These are phyloP conservation scores for Aureoboletus auriporus DNA, from an alignment of 768 basidiomycete species.

Conservation along the genomic window DNA sequence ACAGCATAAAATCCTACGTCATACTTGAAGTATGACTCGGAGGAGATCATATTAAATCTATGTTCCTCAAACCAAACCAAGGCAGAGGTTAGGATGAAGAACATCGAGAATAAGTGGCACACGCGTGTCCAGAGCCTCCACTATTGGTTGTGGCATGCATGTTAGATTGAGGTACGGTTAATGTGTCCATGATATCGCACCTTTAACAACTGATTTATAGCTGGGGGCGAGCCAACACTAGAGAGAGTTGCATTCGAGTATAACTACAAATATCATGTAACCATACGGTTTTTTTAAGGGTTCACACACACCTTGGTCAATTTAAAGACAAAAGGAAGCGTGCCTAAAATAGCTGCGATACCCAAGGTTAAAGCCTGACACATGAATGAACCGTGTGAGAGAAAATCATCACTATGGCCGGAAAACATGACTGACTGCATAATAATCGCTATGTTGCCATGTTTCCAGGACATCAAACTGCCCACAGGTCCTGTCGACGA, in stretches of 20 bases:
- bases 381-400: slow-evolving; percentile 1
- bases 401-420: neutral
- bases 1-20: slow-evolving; percentile 39
- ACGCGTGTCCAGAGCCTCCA: slow-evolving; percentile 48
- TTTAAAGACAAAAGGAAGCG: slow-evolving; percentile 37
- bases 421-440: slow-evolving; percentile 31
- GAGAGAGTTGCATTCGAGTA: slow-evolving; percentile 45
- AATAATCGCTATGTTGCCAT: slow-evolving; percentile 32
- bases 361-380: slow-evolving; percentile 40
- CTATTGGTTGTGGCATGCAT: slow-evolving; percentile 22
- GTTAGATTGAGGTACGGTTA: neutral
- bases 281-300: no score
- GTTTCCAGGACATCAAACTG: slow-evolving; percentile 39
- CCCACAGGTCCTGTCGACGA: slow-evolving; percentile 38
- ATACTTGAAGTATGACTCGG: slow-evolving; percentile 28
- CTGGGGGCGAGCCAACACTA: slow-evolving; percentile 44
- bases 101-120: slow-evolving; percentile 43
- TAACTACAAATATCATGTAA: slow-evolving; percentile 24
- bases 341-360: slow-evolving; percentile 32
- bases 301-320: slow-evolving; percentile 37
- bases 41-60: slow-evolving; percentile 30
- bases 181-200: slow-evolving; percentile 21
- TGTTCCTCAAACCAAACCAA: slow-evolving; percentile 50
- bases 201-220: slow-evolving; percentile 45
- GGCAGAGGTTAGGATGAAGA: slow-evolving; percentile 46